Evolutionary conservation across 768 basidiomycete species (phyloP), one percentile per base, ranked within the genome.

Genomic region (Gloeophyllum trabeum): DNA sequence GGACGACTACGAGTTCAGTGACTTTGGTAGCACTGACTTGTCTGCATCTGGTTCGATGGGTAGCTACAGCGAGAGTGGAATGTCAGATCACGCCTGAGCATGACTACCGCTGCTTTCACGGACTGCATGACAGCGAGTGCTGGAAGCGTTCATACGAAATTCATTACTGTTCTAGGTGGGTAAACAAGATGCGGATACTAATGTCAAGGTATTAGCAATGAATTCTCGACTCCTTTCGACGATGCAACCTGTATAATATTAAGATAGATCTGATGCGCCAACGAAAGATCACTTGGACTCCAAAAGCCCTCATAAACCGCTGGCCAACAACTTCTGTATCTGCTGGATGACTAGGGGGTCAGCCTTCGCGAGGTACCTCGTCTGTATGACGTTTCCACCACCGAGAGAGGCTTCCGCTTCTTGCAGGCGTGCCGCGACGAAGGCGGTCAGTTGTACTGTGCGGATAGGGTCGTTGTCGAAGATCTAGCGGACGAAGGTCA

Each of bases 281-380:
- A n/a, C n/a, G n/a, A n/a, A n/a, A n/a, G n/a, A n/a, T n/a, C n/a
- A n/a, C n/a, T n/a, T n/a, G n/a, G n/a, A n/a, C n/a, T n/a, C n/a
- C n/a, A n/a, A n/a, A n/a, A n/a, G n/a, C n/a, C n/a, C n/a, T n/a
- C 18, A 18, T 12, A 18, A 7, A 12, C 24, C 20, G 2, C 44
- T 39, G 4, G 26, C 50, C 22, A 59, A 39, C 22, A 53, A 55
- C 18, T 47, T 47, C 25, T 49, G 45, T 10, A 90, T 73, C 54
- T 88, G 85, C 47, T 75, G 67, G 13, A 90, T 63, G n/a, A 91
- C 73, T 1, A 72, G 65, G 3, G 82, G 75, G 54, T 92, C 89
- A 14, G 81, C 73, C 47, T 76, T 73, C 6, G 64, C 60, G 12
- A 91, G 64, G 53, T 79, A 86, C 7, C 57, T 59, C 4, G 60